Base-by-base conservation (phyloP, 495 filamentous ascomycete genomes). In the Daldinia bambusicola region DNA sequence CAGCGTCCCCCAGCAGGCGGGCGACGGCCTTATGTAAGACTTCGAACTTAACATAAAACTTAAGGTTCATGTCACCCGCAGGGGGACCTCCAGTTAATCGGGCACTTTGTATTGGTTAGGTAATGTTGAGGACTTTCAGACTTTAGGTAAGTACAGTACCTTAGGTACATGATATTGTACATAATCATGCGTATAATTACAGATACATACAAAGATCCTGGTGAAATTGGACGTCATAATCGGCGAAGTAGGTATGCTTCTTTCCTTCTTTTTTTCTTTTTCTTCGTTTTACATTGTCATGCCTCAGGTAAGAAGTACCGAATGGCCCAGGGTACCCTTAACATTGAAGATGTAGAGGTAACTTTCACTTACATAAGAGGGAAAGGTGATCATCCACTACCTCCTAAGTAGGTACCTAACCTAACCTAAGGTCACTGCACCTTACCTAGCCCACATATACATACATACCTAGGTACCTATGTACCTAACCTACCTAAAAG, bases 221-320 rank as follows among this genome's bases (percentile, higher is more conserved):
- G 37, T 61, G 31, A 66, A 50, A 61, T 56, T 56, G 20, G 40
- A 70, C 67, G 67, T 70, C 67, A 70, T 70, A 69, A 55, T 60
- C 56, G 37, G 31, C 48, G n/a, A n/a, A 50, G 45, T 37, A 26
- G 1, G 12, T 36, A 64, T 70, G 58, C 67, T 60, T 65, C 38
- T 55, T 70, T 70, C 43, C 26, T 43, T 50, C 32, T 36, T 61
- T 18, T 20, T 53, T 53, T 30, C 22, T 22, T n/a, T 9, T 43
- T 43, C 40, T 48, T 48, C 18, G 18, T 22, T 48, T 8, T 34
- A 34, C 32, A 34, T 34, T 48, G 20, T 8, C 18, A 5, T 48
- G 18, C 10, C 1, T 2, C 8, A 48, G 10, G 18, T n/a, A n/a
- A n/a, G n/a, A n/a, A n/a, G n/a, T 48, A 48, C 18, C 43, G 8